Percentiles rank a stretch among this genome's conserved stretches.
Evolutionary conservation across 257 asterid species (phyloP).

Genomic region (Penstemon newberryi): DNA sequence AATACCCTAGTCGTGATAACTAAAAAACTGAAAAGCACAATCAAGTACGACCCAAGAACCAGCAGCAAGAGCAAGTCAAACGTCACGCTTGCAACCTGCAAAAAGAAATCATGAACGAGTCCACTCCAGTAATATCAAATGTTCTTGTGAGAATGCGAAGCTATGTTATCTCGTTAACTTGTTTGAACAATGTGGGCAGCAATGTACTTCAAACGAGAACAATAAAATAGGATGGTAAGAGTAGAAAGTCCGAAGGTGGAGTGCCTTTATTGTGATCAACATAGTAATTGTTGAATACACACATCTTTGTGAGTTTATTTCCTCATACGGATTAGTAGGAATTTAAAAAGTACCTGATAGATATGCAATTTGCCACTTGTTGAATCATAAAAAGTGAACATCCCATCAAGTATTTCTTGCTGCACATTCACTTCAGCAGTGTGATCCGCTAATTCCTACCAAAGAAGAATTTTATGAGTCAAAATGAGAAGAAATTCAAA

Average conservation of each 20-base stretch:
- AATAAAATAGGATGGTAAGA: neutral
- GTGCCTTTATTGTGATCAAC: no score
- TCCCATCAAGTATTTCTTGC: conserved; percentile 74
- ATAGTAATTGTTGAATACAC: no score
- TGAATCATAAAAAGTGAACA: conserved; percentile 85
- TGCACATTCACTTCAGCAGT: conserved; percentile 71
- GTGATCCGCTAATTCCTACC: conserved; percentile 76
- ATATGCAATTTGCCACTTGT: conserved; percentile 68
- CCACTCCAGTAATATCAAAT: neutral
- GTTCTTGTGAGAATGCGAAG: neutral
- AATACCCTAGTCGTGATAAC: conserved; percentile 84
- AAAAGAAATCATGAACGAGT: conserved; percentile 4
- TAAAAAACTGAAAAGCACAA: conserved; percentile 72
- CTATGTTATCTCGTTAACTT: neutral
- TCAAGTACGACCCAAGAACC: conserved; percentile 83
- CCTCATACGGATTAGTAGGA: conserved; percentile 4
- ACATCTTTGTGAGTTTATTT: no score
- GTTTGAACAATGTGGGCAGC: neutral
- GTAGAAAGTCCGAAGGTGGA: neutral
- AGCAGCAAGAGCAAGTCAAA: conserved; percentile 87
- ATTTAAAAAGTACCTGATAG: conserved; percentile 63
- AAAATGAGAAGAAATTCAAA: neutral
- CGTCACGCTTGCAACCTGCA: conserved; percentile 94
- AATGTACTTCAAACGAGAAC: neutral
- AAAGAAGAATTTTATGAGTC: conserved; percentile 12